phyloP scores from a whole-genome alignment of 75 land plant species.

The Azolla pinnata region DNA sequence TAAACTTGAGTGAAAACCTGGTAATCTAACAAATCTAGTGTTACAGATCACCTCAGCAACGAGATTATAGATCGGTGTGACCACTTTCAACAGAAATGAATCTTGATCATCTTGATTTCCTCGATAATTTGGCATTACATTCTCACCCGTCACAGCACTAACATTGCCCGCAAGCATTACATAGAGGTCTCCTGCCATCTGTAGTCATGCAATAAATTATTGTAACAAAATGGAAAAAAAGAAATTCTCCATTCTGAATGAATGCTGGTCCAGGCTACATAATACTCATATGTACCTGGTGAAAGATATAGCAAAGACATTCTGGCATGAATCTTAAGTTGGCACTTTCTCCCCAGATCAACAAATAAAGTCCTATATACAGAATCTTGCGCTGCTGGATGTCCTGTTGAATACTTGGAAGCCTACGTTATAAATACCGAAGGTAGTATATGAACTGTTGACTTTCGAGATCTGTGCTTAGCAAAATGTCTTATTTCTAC shows the following conservation, averaged over 20 bases:
- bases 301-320: constrained; percentile 91
- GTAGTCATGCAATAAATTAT: constrained; percentile 15
- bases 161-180: constrained; percentile 48
- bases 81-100: constrained; percentile 63
- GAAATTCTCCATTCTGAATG: neutral
- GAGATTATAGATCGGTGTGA: constrained; percentile 74
- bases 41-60: constrained; percentile 44
- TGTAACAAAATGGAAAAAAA: neutral
- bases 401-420: constrained; percentile 54
- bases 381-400: constrained; percentile 61
- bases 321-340: constrained; percentile 93
- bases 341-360: constrained; percentile 98
- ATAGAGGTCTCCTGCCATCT: constrained; percentile 86
- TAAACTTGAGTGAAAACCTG: neutral
- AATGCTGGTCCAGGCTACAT: neutral
- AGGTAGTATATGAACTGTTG: too few species aligned
- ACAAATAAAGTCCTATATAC: constrained; percentile 66
- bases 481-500: too few species aligned
- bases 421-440: too few species aligned
- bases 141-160: constrained; percentile 58
- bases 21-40: neutral
- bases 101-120: constrained; percentile 37
- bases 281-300: constrained; percentile 50
- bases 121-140: constrained; percentile 64
- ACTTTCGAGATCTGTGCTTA: too few species aligned